Conservation (phyloP, 805 yeast species). For the Yamadazyma tumulicola region DNA sequence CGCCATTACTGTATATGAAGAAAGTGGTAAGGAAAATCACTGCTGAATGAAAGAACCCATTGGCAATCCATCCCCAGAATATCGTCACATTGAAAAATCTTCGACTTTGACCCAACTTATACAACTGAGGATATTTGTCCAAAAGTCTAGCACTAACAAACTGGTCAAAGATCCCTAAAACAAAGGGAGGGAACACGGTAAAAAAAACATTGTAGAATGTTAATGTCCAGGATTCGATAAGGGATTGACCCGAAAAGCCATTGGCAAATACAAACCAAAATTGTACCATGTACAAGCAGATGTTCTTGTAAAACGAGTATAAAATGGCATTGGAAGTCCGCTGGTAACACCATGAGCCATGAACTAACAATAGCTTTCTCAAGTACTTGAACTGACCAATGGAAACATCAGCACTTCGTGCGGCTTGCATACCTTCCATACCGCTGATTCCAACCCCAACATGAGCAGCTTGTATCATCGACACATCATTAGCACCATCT, state of each 20-base stretch:
- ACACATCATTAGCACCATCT: constrained; percentile 98
- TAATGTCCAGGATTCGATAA: constrained; percentile 96
- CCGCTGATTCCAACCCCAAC: constrained; percentile 99
- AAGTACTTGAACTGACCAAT: constrained; percentile 92
- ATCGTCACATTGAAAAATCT: constrained; percentile 85
- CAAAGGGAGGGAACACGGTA: constrained; percentile 94
- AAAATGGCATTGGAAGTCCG: constrained; percentile 89
- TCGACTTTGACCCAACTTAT: constrained; percentile 85
- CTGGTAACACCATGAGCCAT: constrained; percentile 97
- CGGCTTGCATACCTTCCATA: constrained; percentile 99
- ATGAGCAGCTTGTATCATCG: constrained; percentile 99
- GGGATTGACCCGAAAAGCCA: constrained; percentile 92
- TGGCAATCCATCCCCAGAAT: constrained; percentile 96
- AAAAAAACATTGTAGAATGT: constrained; percentile 93
- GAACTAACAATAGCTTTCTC: constrained; percentile 80
- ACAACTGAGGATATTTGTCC: constrained; percentile 88
- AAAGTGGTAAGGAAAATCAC: constrained; percentile 72
- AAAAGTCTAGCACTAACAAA: constrained; percentile 86
- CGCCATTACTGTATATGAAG: constrained; percentile 65
- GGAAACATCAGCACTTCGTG: constrained; percentile 95
- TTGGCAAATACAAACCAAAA: constrained; percentile 96
- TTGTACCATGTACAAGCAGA: constrained; percentile 94
- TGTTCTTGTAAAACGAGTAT: constrained; percentile 93
- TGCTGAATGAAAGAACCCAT: constrained; percentile 93
- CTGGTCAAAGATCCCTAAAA: constrained; percentile 94